Percentiles rank a stretch among this genome's conserved stretches.
These are phyloP conservation scores for Sporobolomyces roseus DNA, from an alignment of 768 basidiomycete species.

Conservation along the genomic window DNA sequence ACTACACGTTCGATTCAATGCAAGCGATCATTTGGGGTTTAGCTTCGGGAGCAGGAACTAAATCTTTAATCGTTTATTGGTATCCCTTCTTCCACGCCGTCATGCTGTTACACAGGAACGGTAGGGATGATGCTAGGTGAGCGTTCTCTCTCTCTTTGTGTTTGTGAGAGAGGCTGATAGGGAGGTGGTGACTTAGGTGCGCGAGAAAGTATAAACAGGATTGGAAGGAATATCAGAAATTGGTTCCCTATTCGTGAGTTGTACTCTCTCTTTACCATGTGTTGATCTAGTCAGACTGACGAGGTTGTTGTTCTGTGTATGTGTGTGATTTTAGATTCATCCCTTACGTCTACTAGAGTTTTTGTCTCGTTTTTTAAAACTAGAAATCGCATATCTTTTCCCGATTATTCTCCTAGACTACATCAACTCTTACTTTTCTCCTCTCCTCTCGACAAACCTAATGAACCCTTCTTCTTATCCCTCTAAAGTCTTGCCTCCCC, in stretches of 20 bases:
- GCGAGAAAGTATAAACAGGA: slow-evolving; percentile 45
- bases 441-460: neutral
- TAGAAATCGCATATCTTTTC: neutral
- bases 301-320: too few relatives aligned
- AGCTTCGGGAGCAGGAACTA: slow-evolving; percentile 36
- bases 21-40: slow-evolving; percentile 43
- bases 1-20: slow-evolving; percentile 82
- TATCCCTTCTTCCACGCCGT: slow-evolving; percentile 94
- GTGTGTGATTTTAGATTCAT: slow-evolving; percentile 29
- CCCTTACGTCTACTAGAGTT: slow-evolving; percentile 30
- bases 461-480: too few relatives aligned
- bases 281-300: too few relatives aligned
- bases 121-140: slow-evolving; percentile 67
- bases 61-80: slow-evolving; percentile 79
- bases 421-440: neutral
- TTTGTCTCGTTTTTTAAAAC: neutral
- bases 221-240: slow-evolving; percentile 40
- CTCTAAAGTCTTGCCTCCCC: too few relatives aligned
- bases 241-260: slow-evolving; percentile 38
- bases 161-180: neutral
- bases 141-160: slow-evolving; percentile 48
- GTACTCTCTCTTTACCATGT: neutral
- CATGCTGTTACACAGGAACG: slow-evolving; percentile 83
- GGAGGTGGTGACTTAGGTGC: slow-evolving; percentile 24
- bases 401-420: neutral